Evolutionary conservation across 345 rosid species (phyloP), one percentile per base, ranked within the genome.

Genomic region (Eucalyptus polyanthemos): DNA sequence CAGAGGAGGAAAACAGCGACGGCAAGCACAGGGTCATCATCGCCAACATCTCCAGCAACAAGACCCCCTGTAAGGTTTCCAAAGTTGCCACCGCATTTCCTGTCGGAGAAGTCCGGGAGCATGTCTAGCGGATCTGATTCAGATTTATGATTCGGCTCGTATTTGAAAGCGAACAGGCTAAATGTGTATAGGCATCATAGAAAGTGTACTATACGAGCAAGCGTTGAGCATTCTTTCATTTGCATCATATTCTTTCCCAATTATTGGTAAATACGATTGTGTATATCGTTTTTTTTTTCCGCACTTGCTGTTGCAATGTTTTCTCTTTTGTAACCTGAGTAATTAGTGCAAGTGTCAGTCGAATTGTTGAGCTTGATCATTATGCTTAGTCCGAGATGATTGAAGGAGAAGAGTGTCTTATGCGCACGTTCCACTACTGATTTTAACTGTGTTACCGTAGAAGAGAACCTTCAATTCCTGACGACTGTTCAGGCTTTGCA

Each of bases 71-170:
- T 93, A 89, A 95, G 95, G 91, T 97, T 97, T 81, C 97, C 99
- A 8, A 93, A 94, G 88, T 91, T 97, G 93, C 97, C 98, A 9
- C 93, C 92, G 27, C 94, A 94, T 92, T 97, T 97, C 94, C 89
- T 96, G 93, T 89, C 93, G 27, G 96, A 92, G 58, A 93, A 91
- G 87, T 93, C 95, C 37, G 83, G 90, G 60, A 93, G 93, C 90
- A 93, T 91, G 91, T 95, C 94, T 47, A 92, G 93, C 53, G 96
- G 93, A 67, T 95, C 98, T 3, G 97, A 95, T 89, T 62, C 89
- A 24, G 98, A 96, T 62, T 93, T 92, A 37, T 96, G 94, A 85
- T 86, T 50, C 27, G 47, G 29, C 88, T 80, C n/a, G 12, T 24
- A 67, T 87, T 50, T 21, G 16, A 14, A 86, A 72, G 47, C 50